phyloP scores from a whole-genome alignment of 1,139 yeast species.

The Saccharomyces hybrid region DNA sequence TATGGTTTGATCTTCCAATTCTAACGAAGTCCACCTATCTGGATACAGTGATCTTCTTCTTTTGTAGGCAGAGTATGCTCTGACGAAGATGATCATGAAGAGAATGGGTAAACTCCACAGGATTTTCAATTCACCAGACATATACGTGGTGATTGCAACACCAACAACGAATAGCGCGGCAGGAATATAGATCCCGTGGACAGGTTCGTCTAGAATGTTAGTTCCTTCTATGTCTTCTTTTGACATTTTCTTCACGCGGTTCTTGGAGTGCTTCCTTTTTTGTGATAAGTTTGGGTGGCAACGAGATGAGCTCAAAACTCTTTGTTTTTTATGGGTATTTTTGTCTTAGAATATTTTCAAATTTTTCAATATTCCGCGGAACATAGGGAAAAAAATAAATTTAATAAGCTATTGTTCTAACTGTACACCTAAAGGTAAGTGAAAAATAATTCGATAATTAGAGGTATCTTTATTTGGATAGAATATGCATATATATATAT shows the following conservation, averaged over 20 bases:
- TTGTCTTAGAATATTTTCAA: not conserved
- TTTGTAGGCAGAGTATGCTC: conserved; percentile 41
- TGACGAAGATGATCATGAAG: conserved; percentile 36
- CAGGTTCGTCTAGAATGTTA: conserved; percentile 49
- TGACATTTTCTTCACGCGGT: not conserved
- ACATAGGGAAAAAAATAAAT: not conserved
- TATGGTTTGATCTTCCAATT: conserved; percentile 62
- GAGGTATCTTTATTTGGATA: not conserved
- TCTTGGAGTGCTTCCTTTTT: not conserved
- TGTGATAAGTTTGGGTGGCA: not conserved
- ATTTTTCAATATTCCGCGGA: conserved; percentile 1
- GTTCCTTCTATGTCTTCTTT: conserved; percentile 29
- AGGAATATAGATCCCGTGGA: conserved; percentile 71
- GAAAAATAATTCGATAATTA: not conserved
- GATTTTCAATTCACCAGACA: conserved; percentile 36
- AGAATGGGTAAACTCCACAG: conserved; percentile 35
- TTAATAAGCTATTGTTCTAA: not conserved
- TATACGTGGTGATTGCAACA: conserved; percentile 43
- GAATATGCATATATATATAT: not conserved
- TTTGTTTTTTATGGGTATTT: not conserved
- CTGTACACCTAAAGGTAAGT: not conserved
- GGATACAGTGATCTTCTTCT: conserved; percentile 42
- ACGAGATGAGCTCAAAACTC: conserved; percentile 3
- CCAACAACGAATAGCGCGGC: conserved; percentile 54
- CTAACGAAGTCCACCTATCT: conserved; percentile 55